Evolutionary conservation across 2,329 filamentous ascomycete genomes (phyloP).

Genomic region (Talaromyces sp.): DNA sequence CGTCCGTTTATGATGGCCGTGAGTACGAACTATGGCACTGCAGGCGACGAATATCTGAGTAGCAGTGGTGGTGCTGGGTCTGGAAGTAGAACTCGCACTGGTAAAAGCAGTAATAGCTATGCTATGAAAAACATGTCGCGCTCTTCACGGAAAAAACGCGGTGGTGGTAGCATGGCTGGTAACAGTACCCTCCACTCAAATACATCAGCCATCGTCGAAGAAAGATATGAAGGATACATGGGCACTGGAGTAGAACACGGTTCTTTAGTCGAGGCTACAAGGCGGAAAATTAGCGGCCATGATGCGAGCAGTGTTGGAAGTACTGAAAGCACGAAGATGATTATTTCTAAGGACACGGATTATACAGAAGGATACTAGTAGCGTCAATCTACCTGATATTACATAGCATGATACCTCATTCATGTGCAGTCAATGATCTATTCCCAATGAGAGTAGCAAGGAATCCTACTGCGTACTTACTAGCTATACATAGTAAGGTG

Average conservation of each 20-base stretch:
- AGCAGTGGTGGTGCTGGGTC: not conserved
- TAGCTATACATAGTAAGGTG: too few species aligned
- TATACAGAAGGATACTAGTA: constrained; percentile 25
- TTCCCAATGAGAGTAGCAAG: not conserved
- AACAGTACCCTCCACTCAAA: not conserved
- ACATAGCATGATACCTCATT: not conserved
- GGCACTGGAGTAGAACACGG: not conserved
- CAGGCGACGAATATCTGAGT: constrained; percentile 25
- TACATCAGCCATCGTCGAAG: constrained; percentile 3
- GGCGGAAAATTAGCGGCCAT: not conserved
- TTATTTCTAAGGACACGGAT: constrained; percentile 34
- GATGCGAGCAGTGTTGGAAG: constrained; percentile 18
- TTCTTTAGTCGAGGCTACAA: not conserved
- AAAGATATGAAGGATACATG: constrained; percentile 4
- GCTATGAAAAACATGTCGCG: constrained; percentile 21
- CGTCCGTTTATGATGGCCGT: constrained; percentile 37
- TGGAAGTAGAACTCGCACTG: constrained; percentile 25
- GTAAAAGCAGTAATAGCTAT: constrained; percentile 22
- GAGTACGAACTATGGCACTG: constrained; percentile 35
- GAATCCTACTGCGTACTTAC: not conserved
- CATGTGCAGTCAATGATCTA: not conserved
- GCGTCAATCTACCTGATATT: constrained; percentile 15
- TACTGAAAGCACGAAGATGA: constrained; percentile 26
- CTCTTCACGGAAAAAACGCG: not conserved
- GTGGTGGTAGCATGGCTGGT: constrained; percentile 6